Base-by-base conservation (phyloP, 768 basidiomycete species). In the Tricholoma bakamatsutake region DNA sequence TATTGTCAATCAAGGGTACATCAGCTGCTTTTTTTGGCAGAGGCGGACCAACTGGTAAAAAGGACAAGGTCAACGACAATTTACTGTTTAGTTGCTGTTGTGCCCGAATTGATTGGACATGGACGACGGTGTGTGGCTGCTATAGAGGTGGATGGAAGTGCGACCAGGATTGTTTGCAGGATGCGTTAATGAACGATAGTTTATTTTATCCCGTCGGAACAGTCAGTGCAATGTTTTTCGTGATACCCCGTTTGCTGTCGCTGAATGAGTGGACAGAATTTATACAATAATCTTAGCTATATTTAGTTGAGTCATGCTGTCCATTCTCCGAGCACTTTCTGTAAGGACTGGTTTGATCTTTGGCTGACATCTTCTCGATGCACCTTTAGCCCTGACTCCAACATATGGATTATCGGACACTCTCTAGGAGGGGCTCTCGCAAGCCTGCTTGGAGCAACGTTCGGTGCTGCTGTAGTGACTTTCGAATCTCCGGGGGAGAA, bases 31-130 rank as follows among this genome's bases (percentile, higher is more conserved):
- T 84, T 9, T 80, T 92, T 51, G 82, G 90, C 1, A 81, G 86
- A 17, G 85, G 84, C 0, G 92, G 93, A 0, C 85, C 87, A 12
- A 98, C 96, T n/a, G 78, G 78, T 2, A 85, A 83, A 74, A 96
- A 93, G 65, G 96, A 98, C 75, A 95, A 89, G 71, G 67, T 90
- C 53, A 98, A 98, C 73, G 94, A 98, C 67, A 98, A 95, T 61
- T 69, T 97, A 5, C 71, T 98, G 56, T 96, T 96, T 69, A 88
- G 86, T 59, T 98, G 96, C 66, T 98, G 96, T 70, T 98, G 96
- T 69, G 96, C 96, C 0, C 75, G 83, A 15, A 80, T 97, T 28
- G 92, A 91, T 64, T 96, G 91, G 85, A 83, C 90, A 15, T 98
- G 96, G 96, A 84, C 88, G 46, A 82, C 91, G 0, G 95, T 98